Conservation (phyloP, 495 filamentous ascomycete genomes). For the Hypoxylon lienhwacheense region DNA sequence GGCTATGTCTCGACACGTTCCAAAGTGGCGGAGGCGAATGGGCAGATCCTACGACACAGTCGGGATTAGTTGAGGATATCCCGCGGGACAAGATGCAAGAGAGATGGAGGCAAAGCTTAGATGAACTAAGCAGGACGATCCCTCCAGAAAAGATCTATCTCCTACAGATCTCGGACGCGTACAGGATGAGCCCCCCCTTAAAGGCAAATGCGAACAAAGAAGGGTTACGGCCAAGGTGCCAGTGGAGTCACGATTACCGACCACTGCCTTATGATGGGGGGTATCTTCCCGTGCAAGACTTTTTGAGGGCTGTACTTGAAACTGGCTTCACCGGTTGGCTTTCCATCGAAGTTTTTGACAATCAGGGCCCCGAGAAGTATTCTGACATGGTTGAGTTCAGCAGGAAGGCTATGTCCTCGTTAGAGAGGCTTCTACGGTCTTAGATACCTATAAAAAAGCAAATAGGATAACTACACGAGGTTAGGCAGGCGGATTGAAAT, state of each 20-base stretch:
- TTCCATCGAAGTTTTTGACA: constrained; percentile 77
- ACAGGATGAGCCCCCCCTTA: constrained; percentile 59
- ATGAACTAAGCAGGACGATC: constrained; percentile 56
- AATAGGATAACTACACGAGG: neutral
- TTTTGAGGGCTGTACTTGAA: constrained; percentile 65
- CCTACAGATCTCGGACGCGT: constrained; percentile 80
- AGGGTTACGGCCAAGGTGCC: constrained; percentile 59
- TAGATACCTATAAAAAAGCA: constrained; percentile 12
- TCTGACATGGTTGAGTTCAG: constrained; percentile 61
- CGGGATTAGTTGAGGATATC: constrained; percentile 58
- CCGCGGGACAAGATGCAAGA: constrained; percentile 46
- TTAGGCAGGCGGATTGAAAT: no score
- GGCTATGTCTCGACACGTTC: constrained; percentile 82
- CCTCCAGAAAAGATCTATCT: constrained; percentile 74
- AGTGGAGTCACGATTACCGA: constrained; percentile 73
- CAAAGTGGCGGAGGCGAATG: constrained; percentile 76
- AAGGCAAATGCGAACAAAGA: constrained; percentile 43
- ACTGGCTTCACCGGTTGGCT: constrained; percentile 77
- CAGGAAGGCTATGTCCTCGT: constrained; percentile 60
- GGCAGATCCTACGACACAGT: constrained; percentile 69
- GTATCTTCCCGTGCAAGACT: constrained; percentile 69
- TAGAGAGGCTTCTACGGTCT: constrained; percentile 55
- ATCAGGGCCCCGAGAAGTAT: constrained; percentile 58
- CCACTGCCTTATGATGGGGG: constrained; percentile 73
- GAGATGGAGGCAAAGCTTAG: constrained; percentile 56